Base-by-base conservation (phyloP, 441 rosid genomes). In the Pelargonium myrrhifolium region DNA sequence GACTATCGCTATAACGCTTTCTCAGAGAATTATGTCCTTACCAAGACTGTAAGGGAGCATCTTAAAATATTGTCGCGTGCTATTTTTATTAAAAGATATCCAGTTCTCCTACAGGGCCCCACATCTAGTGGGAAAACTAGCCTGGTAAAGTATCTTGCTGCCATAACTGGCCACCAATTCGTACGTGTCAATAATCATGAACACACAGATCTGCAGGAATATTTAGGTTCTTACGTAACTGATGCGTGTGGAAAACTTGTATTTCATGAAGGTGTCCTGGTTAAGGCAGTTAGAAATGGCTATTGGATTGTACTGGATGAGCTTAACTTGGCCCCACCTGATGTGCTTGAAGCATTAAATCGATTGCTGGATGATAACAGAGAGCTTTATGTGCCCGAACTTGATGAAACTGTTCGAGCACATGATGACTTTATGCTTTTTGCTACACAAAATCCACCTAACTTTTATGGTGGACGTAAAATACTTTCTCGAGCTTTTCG, bases 61-160 rank as follows among this genome's bases (percentile, higher is more conserved):
- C 93, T 94, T 67, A 80, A 76, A 62, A 92, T 83, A 76, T 79
- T 94, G 81, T 86, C 94, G 0, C 93, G 90, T 64, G 98, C 97
- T 68, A 86, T 90, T 75, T 88, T 85, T 75, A 81, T 92, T 45
- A 90, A 81, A 76, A 90, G 81, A 72, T 92, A 92, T 73, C 98
- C 98, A 64, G 96, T 95, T 76, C 96, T 95, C 28, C 78, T 95
- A 73, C 99, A 95, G 76, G 99, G 99, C 22, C 98, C 98, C 51
- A 92, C 98, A 59, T 95, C 99, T 24, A 90, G 99, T 81, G 99
- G 99, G 64, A 94, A 94, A 73, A 94, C 99, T 71, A 95, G 99
- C 78, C 98, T 95, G 75, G 98, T 95, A 61, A 89, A 86, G 77
- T 90, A 92, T 86, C 99, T 95, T 72, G 97, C 99, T 66, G 79